Conservation (phyloP, 1,284 basidiomycete species). For the Malassezia yamatoensis region DNA sequence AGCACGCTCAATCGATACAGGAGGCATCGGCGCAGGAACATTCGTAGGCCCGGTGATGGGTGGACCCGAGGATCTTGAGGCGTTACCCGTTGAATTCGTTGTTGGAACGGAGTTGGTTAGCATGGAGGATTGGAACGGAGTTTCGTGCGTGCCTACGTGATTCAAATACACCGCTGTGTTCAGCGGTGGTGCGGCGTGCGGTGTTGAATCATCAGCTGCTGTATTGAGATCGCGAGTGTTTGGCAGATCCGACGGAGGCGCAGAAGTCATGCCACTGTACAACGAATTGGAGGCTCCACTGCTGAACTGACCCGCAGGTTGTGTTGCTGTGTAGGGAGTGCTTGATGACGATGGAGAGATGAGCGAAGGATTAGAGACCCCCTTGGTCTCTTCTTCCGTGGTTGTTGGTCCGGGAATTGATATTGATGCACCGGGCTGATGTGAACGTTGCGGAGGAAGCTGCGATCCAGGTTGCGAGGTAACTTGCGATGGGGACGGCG, state of each 20-base stretch:
- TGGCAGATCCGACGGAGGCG: not conserved
- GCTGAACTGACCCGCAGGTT: not conserved
- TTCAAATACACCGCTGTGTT: not conserved
- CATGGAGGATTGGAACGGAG: not conserved
- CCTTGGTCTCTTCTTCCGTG: not conserved
- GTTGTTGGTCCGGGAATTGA: not conserved
- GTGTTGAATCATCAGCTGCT: not conserved
- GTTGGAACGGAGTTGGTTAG: not conserved
- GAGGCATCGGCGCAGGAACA: not conserved
- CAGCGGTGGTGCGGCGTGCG: not conserved
- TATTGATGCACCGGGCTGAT: not conserved
- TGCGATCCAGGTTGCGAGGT: not conserved
- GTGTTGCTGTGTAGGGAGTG: not conserved
- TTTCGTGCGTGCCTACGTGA: not conserved
- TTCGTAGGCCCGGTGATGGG: not conserved
- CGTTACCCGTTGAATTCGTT: not conserved
- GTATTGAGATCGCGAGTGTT: not conserved
- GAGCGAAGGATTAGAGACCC: not conserved
- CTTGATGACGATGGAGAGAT: not conserved
- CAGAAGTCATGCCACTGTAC: not conserved
- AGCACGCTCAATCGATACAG: not conserved
- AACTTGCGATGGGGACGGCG: not conserved
- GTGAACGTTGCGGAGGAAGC: not conserved
- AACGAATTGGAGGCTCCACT: not conserved
- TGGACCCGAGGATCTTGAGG: not conserved